phyloP scores from a whole-genome alignment of 192 early-diverging fungal species.

The Glomus cerebriforme region DNA sequence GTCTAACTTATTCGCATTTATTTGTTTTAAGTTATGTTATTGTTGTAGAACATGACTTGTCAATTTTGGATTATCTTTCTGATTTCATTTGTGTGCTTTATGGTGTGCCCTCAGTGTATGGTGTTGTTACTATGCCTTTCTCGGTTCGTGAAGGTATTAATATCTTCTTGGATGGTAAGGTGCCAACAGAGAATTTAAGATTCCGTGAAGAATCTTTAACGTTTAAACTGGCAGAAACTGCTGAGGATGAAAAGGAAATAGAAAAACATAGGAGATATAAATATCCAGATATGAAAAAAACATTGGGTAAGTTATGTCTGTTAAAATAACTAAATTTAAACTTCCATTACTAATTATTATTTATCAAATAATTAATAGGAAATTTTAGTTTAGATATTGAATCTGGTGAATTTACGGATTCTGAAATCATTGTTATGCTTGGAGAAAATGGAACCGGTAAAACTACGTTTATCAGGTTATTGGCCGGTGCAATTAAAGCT shows the following conservation, averaged over 20 bases:
- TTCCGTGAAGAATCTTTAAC: slow-evolving; percentile 95
- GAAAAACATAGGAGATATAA: slow-evolving; percentile 74
- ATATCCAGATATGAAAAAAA: slow-evolving; percentile 91
- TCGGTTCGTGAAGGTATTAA: slow-evolving; percentile 98
- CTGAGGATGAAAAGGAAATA: slow-evolving; percentile 66
- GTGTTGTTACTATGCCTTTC: slow-evolving; percentile 97
- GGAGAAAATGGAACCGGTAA: slow-evolving; percentile 99
- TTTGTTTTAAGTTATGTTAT: slow-evolving; percentile 72
- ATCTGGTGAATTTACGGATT: slow-evolving; percentile 89
- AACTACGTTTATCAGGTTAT: slow-evolving; percentile 94
- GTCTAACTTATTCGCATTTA: slow-evolving; percentile 10
- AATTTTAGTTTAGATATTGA: slow-evolving; percentile 80
- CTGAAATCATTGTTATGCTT: slow-evolving; percentile 97
- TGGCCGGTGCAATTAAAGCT: slow-evolving; percentile 80
- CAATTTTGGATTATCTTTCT: slow-evolving; percentile 95
- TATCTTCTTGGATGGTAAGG: slow-evolving; percentile 95
- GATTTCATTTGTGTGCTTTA: slow-evolving; percentile 99
- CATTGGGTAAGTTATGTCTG: slow-evolving; percentile 53
- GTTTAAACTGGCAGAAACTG: slow-evolving; percentile 91
- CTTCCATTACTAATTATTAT: not conserved
- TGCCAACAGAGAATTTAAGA: slow-evolving; percentile 98
- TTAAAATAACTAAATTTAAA: not conserved
- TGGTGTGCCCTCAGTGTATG: slow-evolving; percentile 94
- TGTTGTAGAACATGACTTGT: slow-evolving; percentile 98
- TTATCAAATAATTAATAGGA: slow-evolving; percentile 41